Evolutionary conservation across 192 early-diverging fungal species (phyloP).

Genomic region (Mortierella antarctica): DNA sequence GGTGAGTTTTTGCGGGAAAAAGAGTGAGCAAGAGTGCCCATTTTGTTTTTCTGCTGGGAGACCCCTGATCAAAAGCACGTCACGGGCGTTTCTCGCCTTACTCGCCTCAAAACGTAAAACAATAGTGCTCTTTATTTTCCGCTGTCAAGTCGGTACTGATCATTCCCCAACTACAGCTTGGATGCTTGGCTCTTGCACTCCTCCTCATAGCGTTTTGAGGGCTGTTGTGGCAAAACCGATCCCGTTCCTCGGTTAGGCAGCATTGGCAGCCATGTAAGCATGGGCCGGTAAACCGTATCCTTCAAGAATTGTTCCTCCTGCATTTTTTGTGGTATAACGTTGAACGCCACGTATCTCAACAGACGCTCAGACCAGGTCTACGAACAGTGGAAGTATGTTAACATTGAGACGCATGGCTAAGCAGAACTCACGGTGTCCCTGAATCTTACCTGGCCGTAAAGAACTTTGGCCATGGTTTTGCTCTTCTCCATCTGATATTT

Average conservation of each 20-base stretch:
- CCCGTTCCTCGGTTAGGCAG: constrained; percentile 5
- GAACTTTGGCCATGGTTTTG: constrained; percentile 12
- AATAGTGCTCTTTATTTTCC: too few species aligned
- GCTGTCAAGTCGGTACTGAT: too few species aligned
- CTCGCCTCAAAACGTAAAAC: too few species aligned
- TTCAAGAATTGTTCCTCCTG: constrained; percentile 13
- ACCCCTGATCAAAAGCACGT: too few species aligned
- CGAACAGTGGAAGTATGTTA: background rate
- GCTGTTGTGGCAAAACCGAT: constrained; percentile 5
- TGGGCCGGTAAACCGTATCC: constrained; percentile 14
- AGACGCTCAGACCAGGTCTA: constrained; percentile 6
- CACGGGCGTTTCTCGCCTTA: too few species aligned
- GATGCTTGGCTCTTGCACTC: background rate
- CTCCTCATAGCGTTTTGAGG: background rate
- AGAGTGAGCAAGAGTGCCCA: too few species aligned
- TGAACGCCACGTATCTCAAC: constrained; percentile 9
- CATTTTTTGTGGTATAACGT: constrained; percentile 4
- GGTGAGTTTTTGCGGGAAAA: too few species aligned
- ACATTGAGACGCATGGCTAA: background rate
- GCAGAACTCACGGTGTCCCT: background rate
- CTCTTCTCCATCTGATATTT: constrained; percentile 4
- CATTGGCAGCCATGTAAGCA: constrained; percentile 1
- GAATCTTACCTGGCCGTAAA: constrained; percentile 28
- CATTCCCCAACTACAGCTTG: too few species aligned
- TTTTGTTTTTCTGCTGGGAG: too few species aligned